phyloP scores from a whole-genome alignment of 1,139 yeast species.

The Pichia sp. region DNA sequence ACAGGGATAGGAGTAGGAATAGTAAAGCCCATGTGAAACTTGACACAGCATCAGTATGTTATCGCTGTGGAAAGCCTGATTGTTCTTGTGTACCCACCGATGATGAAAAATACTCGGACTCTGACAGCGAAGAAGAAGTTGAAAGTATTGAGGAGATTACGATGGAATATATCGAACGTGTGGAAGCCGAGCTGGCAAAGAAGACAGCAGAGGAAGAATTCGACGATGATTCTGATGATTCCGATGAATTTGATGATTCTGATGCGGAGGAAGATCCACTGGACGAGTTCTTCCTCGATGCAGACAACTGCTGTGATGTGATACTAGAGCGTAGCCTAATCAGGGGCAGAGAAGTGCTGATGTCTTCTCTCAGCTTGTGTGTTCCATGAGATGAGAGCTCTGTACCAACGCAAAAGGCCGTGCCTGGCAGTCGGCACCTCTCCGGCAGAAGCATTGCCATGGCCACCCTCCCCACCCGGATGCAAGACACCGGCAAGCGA shows the following conservation, averaged over 20 bases:
- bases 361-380: too few species aligned
- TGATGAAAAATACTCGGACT: slow-evolving; percentile 16
- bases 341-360: slow-evolving; percentile 50
- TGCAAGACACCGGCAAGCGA: too few species aligned
- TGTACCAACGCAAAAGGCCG: slow-evolving; percentile 21
- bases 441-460: too few species aligned
- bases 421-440: slow-evolving; percentile 7
- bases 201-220: slow-evolving; percentile 18
- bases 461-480: neutral
- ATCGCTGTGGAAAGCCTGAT: slow-evolving; percentile 57
- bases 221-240: slow-evolving; percentile 31
- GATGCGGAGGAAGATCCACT: slow-evolving; percentile 11
- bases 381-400: too few species aligned
- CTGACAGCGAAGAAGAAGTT: slow-evolving; percentile 21
- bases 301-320: slow-evolving; percentile 53
- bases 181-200: slow-evolving; percentile 29
- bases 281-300: slow-evolving; percentile 18
- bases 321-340: slow-evolving; percentile 36
- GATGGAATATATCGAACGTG: slow-evolving; percentile 31
- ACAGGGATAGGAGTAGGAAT: slow-evolving; percentile 28
- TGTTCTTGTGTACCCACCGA: slow-evolving; percentile 34
- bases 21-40: slow-evolving; percentile 63
- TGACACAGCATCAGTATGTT: slow-evolving; percentile 67
- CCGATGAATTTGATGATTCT: slow-evolving; percentile 27
- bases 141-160: slow-evolving; percentile 32